Evolutionary conservation across 164 flowering plant genomes (phyloP), one percentile per base, ranked within the genome.

Genomic region (Buxus sempervirens): DNA sequence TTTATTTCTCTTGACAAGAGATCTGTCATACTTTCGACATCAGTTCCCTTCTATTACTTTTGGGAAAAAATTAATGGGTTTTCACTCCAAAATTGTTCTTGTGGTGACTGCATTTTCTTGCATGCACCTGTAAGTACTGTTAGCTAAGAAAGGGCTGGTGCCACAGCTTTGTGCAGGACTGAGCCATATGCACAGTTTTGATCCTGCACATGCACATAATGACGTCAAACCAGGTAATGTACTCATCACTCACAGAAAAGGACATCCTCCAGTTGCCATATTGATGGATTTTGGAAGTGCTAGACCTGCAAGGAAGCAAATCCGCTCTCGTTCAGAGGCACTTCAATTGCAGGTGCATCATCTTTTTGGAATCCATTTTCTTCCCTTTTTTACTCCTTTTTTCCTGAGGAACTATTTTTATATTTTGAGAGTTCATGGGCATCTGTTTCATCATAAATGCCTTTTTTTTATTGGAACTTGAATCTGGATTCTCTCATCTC

Each of bases 231-330:
- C 97, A 65, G 98, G 98, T 20, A 95, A 95, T 83, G 87, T 95
- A 41, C 94, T 95, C 54, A 67, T 95, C 63, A 92, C 96, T 48
- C 86, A 80, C 71, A 85, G 89, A 65, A 92, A 89, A 81, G 97
- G 96, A 60, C 84, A 88, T 61, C 73, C 94, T 36, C 98, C 97
- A 24, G 85, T 89, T 66, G 91, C 97, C 60, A 88, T 88, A 73
- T 76, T 95, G 77, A 95, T 95, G 98, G 98, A 95, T 75, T 92
- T 95, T 81, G 97, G 98, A 66, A 95, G 97, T 84, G 89, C 97
- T 72, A 82, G 91, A 19, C 97, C 97, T 75, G 96, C 97, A 63
- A 81, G 88, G 74, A 89, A 65, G 83, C 87, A 86, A 80, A 88
- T 95, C 54, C 88, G 88, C 49, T 86, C 96, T 64, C 96, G 97